Evolutionary conservation across 306 rosid species (phyloP), one percentile per base, ranked within the genome.

Genomic region (Fragaria ananassa): DNA sequence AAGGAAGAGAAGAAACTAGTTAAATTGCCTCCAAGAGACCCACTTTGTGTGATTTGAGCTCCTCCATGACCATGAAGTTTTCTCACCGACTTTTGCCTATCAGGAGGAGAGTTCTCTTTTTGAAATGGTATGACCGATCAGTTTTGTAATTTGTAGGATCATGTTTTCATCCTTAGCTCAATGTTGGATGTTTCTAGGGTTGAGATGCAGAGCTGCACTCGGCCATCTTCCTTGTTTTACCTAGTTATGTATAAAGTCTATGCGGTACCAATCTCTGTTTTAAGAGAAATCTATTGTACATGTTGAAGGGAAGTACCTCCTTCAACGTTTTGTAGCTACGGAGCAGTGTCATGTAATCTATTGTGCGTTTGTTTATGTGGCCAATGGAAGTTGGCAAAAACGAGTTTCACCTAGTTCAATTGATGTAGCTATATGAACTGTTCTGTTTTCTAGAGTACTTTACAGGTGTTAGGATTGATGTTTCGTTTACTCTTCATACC

Each of bases 111-210:
- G 67, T 83, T 80, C 78, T 86, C 83, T 68, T 77, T 75, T 85
- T 76, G 83, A 77, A 88, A 86, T 75, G 80, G 85, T 84, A 76
- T 13, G 68, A 83, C 86, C 83, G 84, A 80, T 87, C 96, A 89
- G 89, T 89, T 93, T 93, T 93, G 93, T 89, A 85, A 87, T 84
- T 57, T 78, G 80, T 84, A 84, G 82, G 80, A 78, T 83, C 83
- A 77, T 80, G 64, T 86, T 76, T 39, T 75, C 81, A 53, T 82
- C 79, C 70, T 58, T 72, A 81, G 83, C 62, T 80, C 81, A 27
- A 27, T 66, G 27, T 45, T 21, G 58, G 41, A 49, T 69, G 66
- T 31, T 65, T 51, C 15, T 37, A 76, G 80, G 80, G 68, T 70
- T 41, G 68, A 70, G 77, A 60, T 60, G 50, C 27, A 34, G 85